Evolutionary conservation across 1,284 basidiomycete species (phyloP).

Genomic region (Ganoderma sinense): DNA sequence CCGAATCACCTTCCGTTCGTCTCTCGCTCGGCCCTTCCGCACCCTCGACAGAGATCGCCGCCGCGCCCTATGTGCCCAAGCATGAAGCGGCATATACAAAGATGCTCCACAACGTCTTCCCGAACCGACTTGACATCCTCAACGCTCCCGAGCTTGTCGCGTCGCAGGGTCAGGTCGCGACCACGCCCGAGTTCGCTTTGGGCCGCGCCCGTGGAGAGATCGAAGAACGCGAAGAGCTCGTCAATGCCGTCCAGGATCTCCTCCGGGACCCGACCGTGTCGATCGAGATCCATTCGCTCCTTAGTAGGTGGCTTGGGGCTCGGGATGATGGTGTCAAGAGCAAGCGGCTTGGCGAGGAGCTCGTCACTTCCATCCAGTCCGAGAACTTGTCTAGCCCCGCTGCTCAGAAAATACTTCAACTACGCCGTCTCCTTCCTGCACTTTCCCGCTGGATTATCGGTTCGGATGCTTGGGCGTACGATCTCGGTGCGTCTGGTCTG

Average conservation of each 20-base stretch:
- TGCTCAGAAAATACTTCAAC: constrained; percentile 63
- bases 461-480: constrained; percentile 97
- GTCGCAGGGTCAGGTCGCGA: constrained; percentile 76
- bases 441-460: constrained; percentile 95
- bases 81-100: constrained; percentile 94
- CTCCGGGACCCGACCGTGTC: constrained; percentile 58
- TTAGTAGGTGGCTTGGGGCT: constrained; percentile 81
- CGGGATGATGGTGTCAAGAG: constrained; percentile 70
- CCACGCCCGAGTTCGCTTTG: constrained; percentile 93
- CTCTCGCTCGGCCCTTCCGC: constrained; percentile 53
- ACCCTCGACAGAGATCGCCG: constrained; percentile 22
- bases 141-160: constrained; percentile 83
- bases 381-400: constrained; percentile 49
- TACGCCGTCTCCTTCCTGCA: constrained; percentile 68
- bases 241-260: constrained; percentile 67
- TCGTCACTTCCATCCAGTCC: constrained; percentile 62
- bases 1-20: constrained; percentile 47
- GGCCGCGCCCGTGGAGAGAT: constrained; percentile 89
- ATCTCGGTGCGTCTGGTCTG: constrained; percentile 94
- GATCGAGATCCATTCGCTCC: constrained; percentile 71
- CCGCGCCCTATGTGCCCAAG: constrained; percentile 74
- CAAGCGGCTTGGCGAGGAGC: constrained; percentile 64
- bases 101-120: constrained; percentile 87
- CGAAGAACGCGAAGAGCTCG: constrained; percentile 72
- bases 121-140: constrained; percentile 83